Conservation (phyloP, 352 stramenopile species). For the Pythium graminicola region DNA sequence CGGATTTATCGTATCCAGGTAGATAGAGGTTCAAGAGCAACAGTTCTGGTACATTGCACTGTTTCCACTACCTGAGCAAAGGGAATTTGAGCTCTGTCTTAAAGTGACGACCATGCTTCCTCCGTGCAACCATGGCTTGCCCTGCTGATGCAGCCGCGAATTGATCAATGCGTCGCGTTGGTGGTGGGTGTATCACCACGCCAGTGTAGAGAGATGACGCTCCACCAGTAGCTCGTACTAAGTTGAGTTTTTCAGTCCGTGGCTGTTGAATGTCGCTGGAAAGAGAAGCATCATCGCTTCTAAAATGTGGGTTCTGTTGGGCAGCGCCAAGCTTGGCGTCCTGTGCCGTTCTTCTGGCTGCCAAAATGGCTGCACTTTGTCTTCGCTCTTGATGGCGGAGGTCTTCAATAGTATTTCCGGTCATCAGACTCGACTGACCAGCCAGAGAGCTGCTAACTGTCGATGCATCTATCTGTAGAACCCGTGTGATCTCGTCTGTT, state of each 20-base stretch:
- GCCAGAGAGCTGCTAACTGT: conserved; percentile 6
- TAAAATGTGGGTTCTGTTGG: conserved; percentile 4
- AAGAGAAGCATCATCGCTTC: conserved; percentile 4
- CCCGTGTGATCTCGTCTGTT: conserved; percentile 41
- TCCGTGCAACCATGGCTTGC: conserved; percentile 7
- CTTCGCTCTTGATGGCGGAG: conserved; percentile 13
- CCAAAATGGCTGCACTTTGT: conserved; percentile 12
- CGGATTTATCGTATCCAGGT: background rate
- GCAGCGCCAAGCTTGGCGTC: conserved; percentile 1
- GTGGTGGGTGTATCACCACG: conserved; percentile 4
- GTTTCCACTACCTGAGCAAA: background rate
- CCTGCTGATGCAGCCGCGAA: background rate
- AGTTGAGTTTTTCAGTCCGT: conserved; percentile 16
- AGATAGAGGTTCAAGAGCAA: background rate
- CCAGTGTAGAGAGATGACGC: conserved; percentile 16
- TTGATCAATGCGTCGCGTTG: background rate
- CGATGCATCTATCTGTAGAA: conserved; percentile 42
- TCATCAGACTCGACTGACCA: conserved; percentile 15
- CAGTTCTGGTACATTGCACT: too few species aligned
- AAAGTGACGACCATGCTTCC: conserved; percentile 17
- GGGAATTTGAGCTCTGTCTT: conserved; percentile 25
- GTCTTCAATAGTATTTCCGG: conserved; percentile 12
- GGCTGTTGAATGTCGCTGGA: conserved; percentile 18
- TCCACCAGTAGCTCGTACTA: conserved; percentile 2
- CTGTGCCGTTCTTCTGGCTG: background rate